A percentile compares a stretch with the other conserved stretches of the same genome.
Conservation (phyloP, 2,329 filamentous ascomycete species). For the Dothistroma septosporum region DNA sequence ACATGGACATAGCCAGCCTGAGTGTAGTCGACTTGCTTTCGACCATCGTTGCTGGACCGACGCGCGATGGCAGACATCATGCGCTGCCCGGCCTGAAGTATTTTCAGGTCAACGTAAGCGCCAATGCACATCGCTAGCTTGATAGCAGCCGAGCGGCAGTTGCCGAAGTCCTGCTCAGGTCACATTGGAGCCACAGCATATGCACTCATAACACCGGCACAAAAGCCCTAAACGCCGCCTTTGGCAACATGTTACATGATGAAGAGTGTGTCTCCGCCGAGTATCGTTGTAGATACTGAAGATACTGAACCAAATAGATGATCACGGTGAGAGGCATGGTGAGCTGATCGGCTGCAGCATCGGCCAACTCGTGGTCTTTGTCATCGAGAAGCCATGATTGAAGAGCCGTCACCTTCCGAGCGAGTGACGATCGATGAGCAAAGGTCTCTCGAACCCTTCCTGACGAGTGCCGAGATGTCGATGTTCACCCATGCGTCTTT, state of each 20-base stretch:
- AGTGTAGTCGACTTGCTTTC: not conserved
- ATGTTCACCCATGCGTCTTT: not conserved
- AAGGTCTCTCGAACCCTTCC: too few relatives aligned
- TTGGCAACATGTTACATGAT: not conserved
- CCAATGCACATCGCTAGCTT: constrained; percentile 73
- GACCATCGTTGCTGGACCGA: constrained; percentile 3
- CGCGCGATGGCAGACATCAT: not conserved
- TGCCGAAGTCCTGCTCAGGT: constrained; percentile 56
- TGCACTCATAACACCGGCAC: constrained; percentile 11
- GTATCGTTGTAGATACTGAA: not conserved
- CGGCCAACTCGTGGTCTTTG: not conserved
- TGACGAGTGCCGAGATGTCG: not conserved
- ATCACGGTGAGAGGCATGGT: not conserved
- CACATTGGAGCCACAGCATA: constrained; percentile 43
- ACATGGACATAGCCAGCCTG: not conserved
- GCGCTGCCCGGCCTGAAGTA: constrained; percentile 2
- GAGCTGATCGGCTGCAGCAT: not conserved
- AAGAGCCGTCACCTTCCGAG: not conserved
- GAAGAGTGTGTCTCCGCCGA: not conserved
- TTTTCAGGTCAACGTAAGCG: constrained; percentile 57
- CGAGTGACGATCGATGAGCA: not conserved
- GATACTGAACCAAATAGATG: not conserved
- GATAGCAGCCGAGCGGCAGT: constrained; percentile 53
- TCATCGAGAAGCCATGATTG: not conserved
- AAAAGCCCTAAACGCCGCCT: constrained; percentile 14